A percentile compares a stretch with the other conserved stretches of the same genome.
phyloP scores from a whole-genome alignment of 2,329 filamentous ascomycete species.

The Allantophomopsis lycopodina region DNA sequence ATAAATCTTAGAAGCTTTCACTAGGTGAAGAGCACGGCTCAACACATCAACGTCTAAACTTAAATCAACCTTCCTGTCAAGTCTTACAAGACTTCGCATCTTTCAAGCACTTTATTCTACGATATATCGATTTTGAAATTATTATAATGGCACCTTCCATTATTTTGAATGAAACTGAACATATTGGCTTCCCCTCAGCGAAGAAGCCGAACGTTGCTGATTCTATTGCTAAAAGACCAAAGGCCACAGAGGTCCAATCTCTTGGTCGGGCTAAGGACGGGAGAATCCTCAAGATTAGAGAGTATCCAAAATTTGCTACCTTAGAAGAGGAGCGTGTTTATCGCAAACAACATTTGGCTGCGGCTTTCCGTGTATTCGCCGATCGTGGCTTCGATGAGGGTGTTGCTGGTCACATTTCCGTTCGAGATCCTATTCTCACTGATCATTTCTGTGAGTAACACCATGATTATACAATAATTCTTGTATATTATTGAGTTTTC shows the following conservation, averaged over 20 bases:
- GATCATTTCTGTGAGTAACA: conserved; percentile 18
- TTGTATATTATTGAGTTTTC: conserved; percentile 5
- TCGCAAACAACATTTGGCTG: conserved; percentile 14
- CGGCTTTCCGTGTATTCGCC: conserved; percentile 10
- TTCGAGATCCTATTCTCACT: conserved; percentile 22
- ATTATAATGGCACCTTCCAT: too few species aligned
- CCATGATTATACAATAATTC: conserved; percentile 1
- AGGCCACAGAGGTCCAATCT: conserved; percentile 14
- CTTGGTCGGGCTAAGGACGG: conserved; percentile 30
- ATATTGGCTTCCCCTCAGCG: too few species aligned
- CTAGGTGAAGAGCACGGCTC: too few species aligned
- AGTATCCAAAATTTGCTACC: conserved; percentile 20
- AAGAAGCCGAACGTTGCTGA: too few species aligned
- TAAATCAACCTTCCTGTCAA: too few species aligned
- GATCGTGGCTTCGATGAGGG: conserved; percentile 32
- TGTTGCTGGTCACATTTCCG: conserved; percentile 49
- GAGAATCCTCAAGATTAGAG: conserved; percentile 27
- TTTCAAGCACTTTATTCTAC: too few species aligned
- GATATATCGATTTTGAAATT: too few species aligned
- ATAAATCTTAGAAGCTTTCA: too few species aligned
- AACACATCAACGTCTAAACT: too few species aligned
- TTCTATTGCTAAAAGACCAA: too few species aligned
- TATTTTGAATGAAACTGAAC: too few species aligned
- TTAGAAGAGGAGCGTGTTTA: conserved; percentile 12
- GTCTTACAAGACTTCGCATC: too few species aligned